Evolutionary conservation across 2,329 filamentous ascomycete species (phyloP), one percentile per base, ranked within the genome.

Genomic region (Aureobasidium sp.): DNA sequence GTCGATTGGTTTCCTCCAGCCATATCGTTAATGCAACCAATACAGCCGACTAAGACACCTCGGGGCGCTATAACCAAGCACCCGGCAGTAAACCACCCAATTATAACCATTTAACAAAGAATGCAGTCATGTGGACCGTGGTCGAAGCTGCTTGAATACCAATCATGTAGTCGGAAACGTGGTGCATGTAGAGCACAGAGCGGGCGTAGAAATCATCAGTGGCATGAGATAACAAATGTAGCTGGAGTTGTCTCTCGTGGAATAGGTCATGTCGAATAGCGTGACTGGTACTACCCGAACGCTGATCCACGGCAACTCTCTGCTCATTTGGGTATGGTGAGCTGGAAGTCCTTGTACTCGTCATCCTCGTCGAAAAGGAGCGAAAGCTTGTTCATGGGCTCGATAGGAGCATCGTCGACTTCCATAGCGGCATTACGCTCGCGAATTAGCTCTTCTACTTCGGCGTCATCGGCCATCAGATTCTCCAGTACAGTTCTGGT

Each of bases 361-460:
- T 64, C 65, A 39, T 65, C 63, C 8, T 66, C 61, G 11, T 64
- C 61, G 27, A 67, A 27, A 3, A 67, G 60, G 49, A 68, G 31
- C 24, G 60, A 64, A 17, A 70, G 63, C 3, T 64, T 61, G n/a
- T 24, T 29, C 29, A 47, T 47, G 14, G 39, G 29, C 11, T 53
- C 48, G 19, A 19, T 19, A 47, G 33, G 37, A 39, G 29, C 22
- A n/a, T 44, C 49, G 14, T 48, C 6, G 11, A 17, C 31, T 17
- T 61, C 58, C n/a, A 45, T 31, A 12, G 9, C 31, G 3, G 37
- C 60, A 11, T 61, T 54, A 6, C 42, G 40, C 31, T 61, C 60
- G 47, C 49, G 60, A 17, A 71, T 64, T 8, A 71, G 50, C 39
- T 70, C 64, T 53, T 68, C 67, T 12, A 71, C 62, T 33, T 61